Evolutionary conservation across 2,329 filamentous ascomycete genomes (phyloP).

Genomic region (Aplosporella prunicola): DNA sequence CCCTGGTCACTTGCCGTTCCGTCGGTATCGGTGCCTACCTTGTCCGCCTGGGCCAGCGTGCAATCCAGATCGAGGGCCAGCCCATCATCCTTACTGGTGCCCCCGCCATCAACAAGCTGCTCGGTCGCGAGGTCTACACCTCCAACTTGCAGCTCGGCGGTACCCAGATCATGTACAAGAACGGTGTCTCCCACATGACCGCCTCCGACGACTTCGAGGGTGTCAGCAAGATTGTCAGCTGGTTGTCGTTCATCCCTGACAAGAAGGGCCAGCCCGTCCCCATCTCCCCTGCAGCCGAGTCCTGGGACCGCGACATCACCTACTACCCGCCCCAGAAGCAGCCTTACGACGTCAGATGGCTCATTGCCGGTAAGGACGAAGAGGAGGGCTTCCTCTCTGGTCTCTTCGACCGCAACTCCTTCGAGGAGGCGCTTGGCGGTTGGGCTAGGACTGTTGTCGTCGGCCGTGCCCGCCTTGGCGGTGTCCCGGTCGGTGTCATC

Average conservation of each 20-base stretch:
- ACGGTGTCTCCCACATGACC: conserved; percentile 98
- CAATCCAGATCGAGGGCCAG: conserved; percentile 97
- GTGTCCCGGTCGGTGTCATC: conserved; percentile 97
- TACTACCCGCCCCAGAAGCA: conserved; percentile 76
- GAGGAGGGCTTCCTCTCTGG: conserved; percentile 80
- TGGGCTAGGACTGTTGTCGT: conserved; percentile 97
- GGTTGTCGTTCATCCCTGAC: conserved; percentile 95
- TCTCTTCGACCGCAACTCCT: conserved; percentile 93
- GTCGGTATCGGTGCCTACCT: conserved; percentile 99
- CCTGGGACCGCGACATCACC: conserved; percentile 85
- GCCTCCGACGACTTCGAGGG: conserved; percentile 96
- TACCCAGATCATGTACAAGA: conserved; percentile 99
- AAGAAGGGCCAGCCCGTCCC: conserved; percentile 88
- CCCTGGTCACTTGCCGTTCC: conserved; percentile 92
- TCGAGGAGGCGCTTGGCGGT: conserved; percentile 90
- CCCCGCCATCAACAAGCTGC: conserved; percentile 92
- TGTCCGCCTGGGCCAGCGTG: conserved; percentile 94
- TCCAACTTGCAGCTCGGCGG: conserved; percentile 98
- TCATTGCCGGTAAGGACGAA: conserved; percentile 81
- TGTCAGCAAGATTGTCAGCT: conserved; percentile 95
- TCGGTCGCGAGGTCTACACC: conserved; percentile 96
- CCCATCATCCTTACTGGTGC: conserved; percentile 98
- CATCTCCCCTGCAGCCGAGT: conserved; percentile 75
- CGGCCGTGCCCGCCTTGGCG: conserved; percentile 88
- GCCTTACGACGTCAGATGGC: conserved; percentile 84